These are phyloP conservation scores for Neonectria ditissima DNA, from an alignment of 2,329 filamentous ascomycete species.

Conservation along the genomic window DNA sequence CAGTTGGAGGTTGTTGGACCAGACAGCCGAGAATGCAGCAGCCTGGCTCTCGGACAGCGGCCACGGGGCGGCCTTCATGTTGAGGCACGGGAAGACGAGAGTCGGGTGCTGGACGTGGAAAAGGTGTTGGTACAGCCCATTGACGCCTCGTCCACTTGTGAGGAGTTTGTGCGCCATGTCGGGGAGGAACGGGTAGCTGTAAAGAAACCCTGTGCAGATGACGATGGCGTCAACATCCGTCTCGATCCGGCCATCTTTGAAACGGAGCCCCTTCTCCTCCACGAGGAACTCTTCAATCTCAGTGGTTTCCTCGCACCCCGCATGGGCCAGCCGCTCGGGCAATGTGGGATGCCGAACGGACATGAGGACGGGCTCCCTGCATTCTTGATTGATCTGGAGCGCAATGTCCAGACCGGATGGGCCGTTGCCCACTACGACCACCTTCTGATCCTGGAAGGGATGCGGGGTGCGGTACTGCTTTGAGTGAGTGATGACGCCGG, in stretches of 20 bases:
- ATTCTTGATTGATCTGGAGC: constrained; percentile 75
- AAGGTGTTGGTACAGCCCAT: constrained; percentile 82
- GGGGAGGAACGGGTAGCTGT: constrained; percentile 79
- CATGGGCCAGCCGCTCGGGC: constrained; percentile 58
- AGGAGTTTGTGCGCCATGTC: constrained; percentile 65
- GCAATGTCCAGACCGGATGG: constrained; percentile 89
- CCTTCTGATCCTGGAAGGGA: constrained; percentile 75
- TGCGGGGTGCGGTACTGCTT: constrained; percentile 81
- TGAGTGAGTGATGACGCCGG: constrained; percentile 75
- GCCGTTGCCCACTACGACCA: constrained; percentile 85
- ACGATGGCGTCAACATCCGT: constrained; percentile 78
- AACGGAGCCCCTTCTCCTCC: constrained; percentile 70
- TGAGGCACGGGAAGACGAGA: constrained; percentile 79
- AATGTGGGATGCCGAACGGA: constrained; percentile 67
- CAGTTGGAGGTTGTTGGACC: constrained; percentile 76
- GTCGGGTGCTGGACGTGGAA: constrained; percentile 82
- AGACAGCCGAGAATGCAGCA: constrained; percentile 80
- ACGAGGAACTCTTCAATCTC: constrained; percentile 69
- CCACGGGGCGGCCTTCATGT: constrained; percentile 90
- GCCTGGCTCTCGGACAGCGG: constrained; percentile 83
- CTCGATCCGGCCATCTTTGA: constrained; percentile 75
- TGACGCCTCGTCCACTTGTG: constrained; percentile 75
- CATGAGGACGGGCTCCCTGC: constrained; percentile 71
- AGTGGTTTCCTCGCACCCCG: constrained; percentile 63
- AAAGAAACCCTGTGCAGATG: constrained; percentile 93